phyloP scores from a whole-genome alignment of 176 grass and related monocot genomes.

The Eremochloa ophiuroides region DNA sequence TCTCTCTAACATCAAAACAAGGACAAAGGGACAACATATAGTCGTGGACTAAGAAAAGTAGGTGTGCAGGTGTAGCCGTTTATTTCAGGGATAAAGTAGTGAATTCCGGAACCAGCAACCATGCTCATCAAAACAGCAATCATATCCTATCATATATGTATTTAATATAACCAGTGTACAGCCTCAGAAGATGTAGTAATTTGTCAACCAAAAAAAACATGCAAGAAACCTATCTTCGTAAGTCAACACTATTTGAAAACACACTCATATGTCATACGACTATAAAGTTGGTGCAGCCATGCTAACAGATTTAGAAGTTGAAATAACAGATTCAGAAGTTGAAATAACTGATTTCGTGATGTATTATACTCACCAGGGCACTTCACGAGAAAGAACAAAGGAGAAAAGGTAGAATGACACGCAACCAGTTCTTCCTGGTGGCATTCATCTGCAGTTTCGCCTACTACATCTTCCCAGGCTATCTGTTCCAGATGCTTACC shows the following conservation, averaged over 20 bases:
- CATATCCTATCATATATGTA: background rate
- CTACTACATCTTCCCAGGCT: slow-evolving; percentile 80
- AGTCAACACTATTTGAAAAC: background rate
- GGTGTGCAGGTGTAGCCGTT: no score
- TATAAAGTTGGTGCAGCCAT: background rate
- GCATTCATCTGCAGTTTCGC: slow-evolving; percentile 76
- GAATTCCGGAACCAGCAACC: background rate
- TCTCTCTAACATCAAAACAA: background rate
- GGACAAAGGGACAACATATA: background rate
- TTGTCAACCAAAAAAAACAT: no score
- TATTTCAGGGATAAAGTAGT: background rate
- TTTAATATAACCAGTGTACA: background rate
- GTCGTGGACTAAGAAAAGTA: no score
- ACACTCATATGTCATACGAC: background rate
- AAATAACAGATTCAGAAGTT: background rate
- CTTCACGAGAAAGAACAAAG: slow-evolving; percentile 76
- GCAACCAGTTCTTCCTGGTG: slow-evolving; percentile 80
- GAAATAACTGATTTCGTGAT: background rate
- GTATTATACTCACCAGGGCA: background rate
- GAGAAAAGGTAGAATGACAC: slow-evolving; percentile 58
- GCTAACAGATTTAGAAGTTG: no score
- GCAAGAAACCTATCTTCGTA: background rate
- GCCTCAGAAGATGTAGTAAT: background rate
- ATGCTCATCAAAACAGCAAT: background rate
- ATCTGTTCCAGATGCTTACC: slow-evolving; percentile 90